Evolutionary conservation across 768 basidiomycete genomes (phyloP).

Genomic region (Collybia sordida): DNA sequence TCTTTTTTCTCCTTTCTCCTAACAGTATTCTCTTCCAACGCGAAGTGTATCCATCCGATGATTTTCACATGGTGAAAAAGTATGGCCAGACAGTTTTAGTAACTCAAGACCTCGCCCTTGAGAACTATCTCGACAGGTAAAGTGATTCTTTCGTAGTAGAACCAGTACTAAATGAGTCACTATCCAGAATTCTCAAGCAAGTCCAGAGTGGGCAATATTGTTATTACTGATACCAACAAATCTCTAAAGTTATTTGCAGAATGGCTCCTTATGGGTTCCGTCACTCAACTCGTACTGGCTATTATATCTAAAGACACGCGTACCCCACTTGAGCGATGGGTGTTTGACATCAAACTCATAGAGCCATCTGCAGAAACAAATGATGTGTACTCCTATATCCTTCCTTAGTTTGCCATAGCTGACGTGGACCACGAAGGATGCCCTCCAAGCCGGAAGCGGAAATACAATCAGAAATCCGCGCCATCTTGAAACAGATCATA

Average conservation of each 20-base stretch:
- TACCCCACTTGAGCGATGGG: slow-evolving; percentile 94
- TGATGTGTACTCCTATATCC: slow-evolving; percentile 44
- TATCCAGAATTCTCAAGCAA: slow-evolving; percentile 79
- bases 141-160: slow-evolving; percentile 9
- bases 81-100: slow-evolving; percentile 96
- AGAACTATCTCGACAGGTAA: slow-evolving; percentile 88
- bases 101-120: slow-evolving; percentile 89
- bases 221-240: background rate
- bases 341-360: slow-evolving; percentile 91
- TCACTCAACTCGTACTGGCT: slow-evolving; percentile 92
- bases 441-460: slow-evolving; percentile 77
- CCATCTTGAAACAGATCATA: slow-evolving; percentile 97
- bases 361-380: slow-evolving; percentile 53
- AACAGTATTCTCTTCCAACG: slow-evolving; percentile 92
- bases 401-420: slow-evolving; percentile 5
- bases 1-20: slow-evolving; percentile 5
- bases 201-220: slow-evolving; percentile 71
- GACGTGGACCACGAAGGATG: slow-evolving; percentile 31
- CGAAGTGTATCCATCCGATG: slow-evolving; percentile 95
- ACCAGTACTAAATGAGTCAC: background rate
- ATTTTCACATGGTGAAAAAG: slow-evolving; percentile 99
- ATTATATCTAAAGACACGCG: slow-evolving; percentile 95
- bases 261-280: slow-evolving; percentile 90
- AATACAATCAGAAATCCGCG: slow-evolving; percentile 96
- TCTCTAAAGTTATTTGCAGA: slow-evolving; percentile 43